Evolutionary conservation across 768 basidiomycete species (phyloP).

Genomic region (Termitomyces titanicus): DNA sequence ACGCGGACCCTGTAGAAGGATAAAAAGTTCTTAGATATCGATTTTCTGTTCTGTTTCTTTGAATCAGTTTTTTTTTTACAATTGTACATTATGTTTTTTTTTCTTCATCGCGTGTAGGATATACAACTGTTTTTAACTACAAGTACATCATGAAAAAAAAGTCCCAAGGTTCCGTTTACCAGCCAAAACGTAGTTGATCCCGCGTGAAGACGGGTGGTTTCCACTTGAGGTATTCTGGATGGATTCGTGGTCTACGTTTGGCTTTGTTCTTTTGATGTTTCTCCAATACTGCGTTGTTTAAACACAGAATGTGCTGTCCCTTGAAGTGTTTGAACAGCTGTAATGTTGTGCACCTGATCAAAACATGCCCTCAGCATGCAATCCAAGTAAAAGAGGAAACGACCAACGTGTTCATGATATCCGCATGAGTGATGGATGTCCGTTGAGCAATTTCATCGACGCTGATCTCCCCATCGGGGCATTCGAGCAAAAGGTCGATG

Average conservation of each 20-base stretch:
- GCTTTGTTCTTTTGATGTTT: slow-evolving; percentile 81
- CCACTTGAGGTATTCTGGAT: slow-evolving; percentile 82
- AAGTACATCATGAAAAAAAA: slow-evolving; percentile 13
- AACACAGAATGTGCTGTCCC: slow-evolving; percentile 88
- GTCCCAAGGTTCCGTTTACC: slow-evolving; percentile 28
- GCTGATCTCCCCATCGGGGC: slow-evolving; percentile 76
- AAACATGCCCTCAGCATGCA: neutral
- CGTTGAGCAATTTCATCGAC: slow-evolving; percentile 97
- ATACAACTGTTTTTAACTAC: slow-evolving; percentile 9
- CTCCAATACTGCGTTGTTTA: slow-evolving; percentile 88
- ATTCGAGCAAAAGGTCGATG: slow-evolving; percentile 78
- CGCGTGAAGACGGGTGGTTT: slow-evolving; percentile 93
- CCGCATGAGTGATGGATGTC: slow-evolving; percentile 91
- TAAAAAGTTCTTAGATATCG: neutral
- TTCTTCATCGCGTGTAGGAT: slow-evolving; percentile 7
- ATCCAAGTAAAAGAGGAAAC: neutral
- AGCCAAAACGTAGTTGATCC: slow-evolving; percentile 81
- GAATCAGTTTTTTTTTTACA: neutral
- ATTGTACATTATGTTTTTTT: too few relatives aligned
- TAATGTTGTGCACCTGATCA: slow-evolving; percentile 82
- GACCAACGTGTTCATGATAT: slow-evolving; percentile 97
- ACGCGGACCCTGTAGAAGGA: neutral
- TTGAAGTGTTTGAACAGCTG: slow-evolving; percentile 97
- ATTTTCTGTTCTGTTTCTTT: neutral
- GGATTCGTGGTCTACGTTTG: slow-evolving; percentile 77